Conservation (phyloP, 2,329 filamentous ascomycete species). For the Bretziella fagacearum region DNA sequence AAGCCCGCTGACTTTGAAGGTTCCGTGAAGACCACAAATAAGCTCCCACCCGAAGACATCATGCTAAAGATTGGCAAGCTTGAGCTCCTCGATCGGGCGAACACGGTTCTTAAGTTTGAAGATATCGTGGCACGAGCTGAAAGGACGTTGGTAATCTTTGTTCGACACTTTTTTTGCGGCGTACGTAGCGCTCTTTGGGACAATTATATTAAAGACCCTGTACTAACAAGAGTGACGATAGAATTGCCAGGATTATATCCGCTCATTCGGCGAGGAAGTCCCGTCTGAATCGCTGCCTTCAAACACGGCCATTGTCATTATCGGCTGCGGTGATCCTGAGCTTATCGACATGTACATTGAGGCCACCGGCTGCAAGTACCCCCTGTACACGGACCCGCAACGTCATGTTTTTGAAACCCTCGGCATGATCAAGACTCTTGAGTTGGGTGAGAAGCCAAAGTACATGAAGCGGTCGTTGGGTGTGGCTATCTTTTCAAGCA, state of each 20-base stretch:
- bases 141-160: slow-evolving; percentile 52
- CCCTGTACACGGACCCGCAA: slow-evolving; percentile 62
- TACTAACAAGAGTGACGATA: slow-evolving; percentile 20
- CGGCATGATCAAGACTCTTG: slow-evolving; percentile 49
- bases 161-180: slow-evolving; percentile 67
- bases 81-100: slow-evolving; percentile 43
- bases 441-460: slow-evolving; percentile 40
- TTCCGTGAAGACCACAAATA: slow-evolving; percentile 37
- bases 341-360: slow-evolving; percentile 51
- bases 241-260: slow-evolving; percentile 64
- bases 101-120: slow-evolving; percentile 43
- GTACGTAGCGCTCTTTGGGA: slow-evolving; percentile 30
- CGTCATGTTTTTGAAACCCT: slow-evolving; percentile 48
- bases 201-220: background rate
- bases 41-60: slow-evolving; percentile 32
- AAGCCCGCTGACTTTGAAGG: slow-evolving; percentile 38
- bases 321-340: slow-evolving; percentile 54
- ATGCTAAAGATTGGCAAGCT: slow-evolving; percentile 37
- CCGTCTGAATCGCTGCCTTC: slow-evolving; percentile 33
- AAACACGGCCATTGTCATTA: slow-evolving; percentile 47
- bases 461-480: slow-evolving; percentile 45
- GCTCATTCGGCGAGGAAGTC: slow-evolving; percentile 41
- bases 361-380: slow-evolving; percentile 48
- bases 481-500: slow-evolving; percentile 31
- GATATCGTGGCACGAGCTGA: slow-evolving; percentile 40